Evolutionary conservation across 371 early-diverging fungal genomes (phyloP).

Genomic region (Phascolomyces articulosus): DNA sequence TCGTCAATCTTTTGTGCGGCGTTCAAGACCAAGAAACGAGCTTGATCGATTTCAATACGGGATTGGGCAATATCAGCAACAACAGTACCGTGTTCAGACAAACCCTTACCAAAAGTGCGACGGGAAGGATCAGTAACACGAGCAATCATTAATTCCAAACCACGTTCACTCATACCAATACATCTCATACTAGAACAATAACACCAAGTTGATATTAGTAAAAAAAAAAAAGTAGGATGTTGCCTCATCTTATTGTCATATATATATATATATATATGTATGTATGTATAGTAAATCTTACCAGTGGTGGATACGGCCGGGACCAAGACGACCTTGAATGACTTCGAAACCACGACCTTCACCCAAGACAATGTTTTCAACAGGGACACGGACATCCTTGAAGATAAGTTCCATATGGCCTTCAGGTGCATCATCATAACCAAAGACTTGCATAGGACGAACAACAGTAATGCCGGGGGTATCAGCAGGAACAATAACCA

Average conservation of each 20-base stretch:
- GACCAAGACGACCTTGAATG: slow-evolving; percentile 95
- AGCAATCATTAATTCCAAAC: slow-evolving; percentile 82
- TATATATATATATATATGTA: no score
- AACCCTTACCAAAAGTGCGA: slow-evolving; percentile 83
- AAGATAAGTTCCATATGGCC: slow-evolving; percentile 94
- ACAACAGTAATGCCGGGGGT: slow-evolving; percentile 87
- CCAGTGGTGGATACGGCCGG: slow-evolving; percentile 80
- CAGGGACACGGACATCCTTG: slow-evolving; percentile 87
- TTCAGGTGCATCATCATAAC: slow-evolving; percentile 95
- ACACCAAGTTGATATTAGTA: not conserved
- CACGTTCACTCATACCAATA: slow-evolving; percentile 94
- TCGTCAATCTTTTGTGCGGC: slow-evolving; percentile 93
- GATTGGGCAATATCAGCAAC: slow-evolving; percentile 81
- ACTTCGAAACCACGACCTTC: slow-evolving; percentile 98
- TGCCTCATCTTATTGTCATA: no score
- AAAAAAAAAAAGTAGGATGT: not conserved
- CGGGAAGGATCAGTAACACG: slow-evolving; percentile 83
- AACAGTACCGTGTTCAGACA: slow-evolving; percentile 83
- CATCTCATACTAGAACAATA: slow-evolving; percentile 80
- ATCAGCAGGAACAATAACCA: slow-evolving; percentile 89
- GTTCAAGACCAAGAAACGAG: slow-evolving; percentile 84
- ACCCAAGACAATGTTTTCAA: slow-evolving; percentile 86
- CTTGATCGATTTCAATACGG: slow-evolving; percentile 91
- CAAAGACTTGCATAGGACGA: slow-evolving; percentile 88
- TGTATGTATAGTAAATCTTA: no score